phyloP scores from a whole-genome alignment of 257 asterid genomes.

The Solanum clarkiae region DNA sequence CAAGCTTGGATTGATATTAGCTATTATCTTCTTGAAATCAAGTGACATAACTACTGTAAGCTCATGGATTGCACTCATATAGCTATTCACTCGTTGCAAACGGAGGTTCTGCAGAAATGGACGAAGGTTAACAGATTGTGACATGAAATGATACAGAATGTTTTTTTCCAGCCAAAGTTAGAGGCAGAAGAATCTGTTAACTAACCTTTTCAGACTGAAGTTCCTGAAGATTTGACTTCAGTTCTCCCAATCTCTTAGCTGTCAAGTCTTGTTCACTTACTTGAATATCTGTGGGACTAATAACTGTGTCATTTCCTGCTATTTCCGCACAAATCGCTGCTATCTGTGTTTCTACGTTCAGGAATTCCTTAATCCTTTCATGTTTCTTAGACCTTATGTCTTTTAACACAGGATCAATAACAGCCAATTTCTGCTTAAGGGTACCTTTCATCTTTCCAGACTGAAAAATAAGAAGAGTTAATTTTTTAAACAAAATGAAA shows the following conservation, averaged over 20 bases:
- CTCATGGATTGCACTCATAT: conserved; percentile 33
- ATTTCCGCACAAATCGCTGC: conserved; percentile 55
- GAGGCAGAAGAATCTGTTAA: not conserved
- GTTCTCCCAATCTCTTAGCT: conserved; percentile 39
- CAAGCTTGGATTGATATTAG: conserved; percentile 52
- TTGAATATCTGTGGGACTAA: conserved; percentile 19
- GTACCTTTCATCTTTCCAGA: conserved; percentile 30
- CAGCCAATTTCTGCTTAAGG: conserved; percentile 46
- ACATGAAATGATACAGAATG: not conserved
- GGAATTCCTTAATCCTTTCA: conserved; percentile 48
- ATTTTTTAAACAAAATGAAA: not conserved
- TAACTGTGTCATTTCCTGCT: conserved; percentile 39
- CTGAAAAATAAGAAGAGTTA: conserved; percentile 5
- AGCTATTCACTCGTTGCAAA: conserved; percentile 41
- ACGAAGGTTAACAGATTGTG: not conserved
- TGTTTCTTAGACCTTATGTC: conserved; percentile 40
- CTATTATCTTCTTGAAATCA: conserved; percentile 48
- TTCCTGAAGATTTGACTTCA: conserved; percentile 52
- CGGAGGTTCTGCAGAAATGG: conserved; percentile 47
- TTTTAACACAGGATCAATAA: conserved; percentile 43
- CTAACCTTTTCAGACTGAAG: conserved; percentile 63
- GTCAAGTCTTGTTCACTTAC: conserved; percentile 61
- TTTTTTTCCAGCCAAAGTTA: not conserved
- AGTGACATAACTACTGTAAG: conserved; percentile 62
- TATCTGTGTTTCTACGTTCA: conserved; percentile 40